Percentiles rank a stretch among this genome's conserved stretches.
Conservation (phyloP, 2,329 filamentous ascomycete species). For the Fusarium tricinctum region DNA sequence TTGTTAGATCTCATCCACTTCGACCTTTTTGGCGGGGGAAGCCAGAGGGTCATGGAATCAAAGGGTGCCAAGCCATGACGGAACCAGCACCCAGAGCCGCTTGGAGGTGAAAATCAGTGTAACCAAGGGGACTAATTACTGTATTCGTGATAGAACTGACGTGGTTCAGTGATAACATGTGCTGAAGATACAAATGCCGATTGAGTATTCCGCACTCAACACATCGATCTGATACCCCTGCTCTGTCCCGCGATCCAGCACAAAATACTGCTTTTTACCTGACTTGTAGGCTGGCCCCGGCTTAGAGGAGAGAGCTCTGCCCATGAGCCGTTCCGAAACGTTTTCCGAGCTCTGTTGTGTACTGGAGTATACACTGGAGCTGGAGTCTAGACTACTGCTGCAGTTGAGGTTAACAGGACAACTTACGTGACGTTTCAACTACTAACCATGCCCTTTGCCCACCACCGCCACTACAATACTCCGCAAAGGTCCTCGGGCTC, state of each 20-base stretch:
- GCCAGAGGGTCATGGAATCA: constrained; percentile 35
- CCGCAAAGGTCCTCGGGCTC: constrained; percentile 36
- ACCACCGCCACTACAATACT: constrained; percentile 38
- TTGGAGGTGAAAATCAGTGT: constrained; percentile 1
- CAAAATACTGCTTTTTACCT: neutral
- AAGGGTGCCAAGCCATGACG: constrained; percentile 30
- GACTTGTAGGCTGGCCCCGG: constrained; percentile 26
- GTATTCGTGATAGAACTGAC: neutral
- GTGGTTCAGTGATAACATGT: neutral
- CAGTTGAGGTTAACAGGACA: constrained; percentile 21
- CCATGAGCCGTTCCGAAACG: constrained; percentile 30
- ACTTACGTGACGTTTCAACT: constrained; percentile 41
- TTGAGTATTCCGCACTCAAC: neutral
- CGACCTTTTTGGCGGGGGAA: constrained; percentile 23
- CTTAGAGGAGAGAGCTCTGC: constrained; percentile 31
- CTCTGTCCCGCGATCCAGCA: constrained; percentile 28
- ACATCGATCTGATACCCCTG: constrained; percentile 22
- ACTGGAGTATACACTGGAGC: neutral
- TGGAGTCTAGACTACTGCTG: constrained; percentile 2
- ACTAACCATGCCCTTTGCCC: constrained; percentile 34
- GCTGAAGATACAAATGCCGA: neutral
- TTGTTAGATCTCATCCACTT: constrained; percentile 42
- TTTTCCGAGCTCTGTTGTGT: neutral
- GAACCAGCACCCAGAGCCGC: constrained; percentile 26
- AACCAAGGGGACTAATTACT: neutral